These are phyloP conservation scores for Picea abies DNA, from an alignment of 83 land plant species.

Conservation along the genomic window DNA sequence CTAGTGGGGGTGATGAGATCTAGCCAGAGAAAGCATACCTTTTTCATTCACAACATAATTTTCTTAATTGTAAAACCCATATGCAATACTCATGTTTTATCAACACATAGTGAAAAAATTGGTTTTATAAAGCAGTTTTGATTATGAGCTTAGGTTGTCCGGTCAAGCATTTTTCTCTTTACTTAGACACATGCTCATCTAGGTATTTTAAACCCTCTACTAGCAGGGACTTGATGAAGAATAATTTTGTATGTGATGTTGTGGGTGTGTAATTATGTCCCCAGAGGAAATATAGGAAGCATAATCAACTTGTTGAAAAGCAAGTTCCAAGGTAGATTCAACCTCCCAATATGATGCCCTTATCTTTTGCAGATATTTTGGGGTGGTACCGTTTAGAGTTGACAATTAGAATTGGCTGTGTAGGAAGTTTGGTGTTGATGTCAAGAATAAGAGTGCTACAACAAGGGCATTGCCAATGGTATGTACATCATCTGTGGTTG, in stretches of 20 bases:
- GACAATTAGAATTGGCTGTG: neutral
- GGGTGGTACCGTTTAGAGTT: neutral
- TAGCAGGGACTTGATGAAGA: neutral
- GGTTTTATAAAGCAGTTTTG: neutral
- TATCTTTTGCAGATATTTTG: neutral
- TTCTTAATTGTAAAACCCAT: no score
- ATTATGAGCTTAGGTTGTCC: neutral
- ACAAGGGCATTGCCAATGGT: neutral
- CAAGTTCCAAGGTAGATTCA: neutral
- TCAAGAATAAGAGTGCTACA: neutral
- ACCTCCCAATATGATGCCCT: neutral
- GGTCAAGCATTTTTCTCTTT: neutral
- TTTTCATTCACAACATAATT: neutral
- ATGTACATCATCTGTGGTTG: neutral
- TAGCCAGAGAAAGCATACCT: neutral
- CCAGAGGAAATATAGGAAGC: neutral
- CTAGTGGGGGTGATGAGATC: neutral
- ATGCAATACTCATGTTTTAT: no score
- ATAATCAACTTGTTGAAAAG: neutral
- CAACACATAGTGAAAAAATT: no score
- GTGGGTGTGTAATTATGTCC: neutral
- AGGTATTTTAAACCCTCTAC: neutral
- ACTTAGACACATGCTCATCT: no score
- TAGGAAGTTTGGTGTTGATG: neutral
- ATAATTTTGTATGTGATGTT: neutral